A percentile compares a stretch with the other conserved stretches of the same genome.
phyloP scores from a whole-genome alignment of 805 yeast species.

The Wickerhamomyces sydowiorum region DNA sequence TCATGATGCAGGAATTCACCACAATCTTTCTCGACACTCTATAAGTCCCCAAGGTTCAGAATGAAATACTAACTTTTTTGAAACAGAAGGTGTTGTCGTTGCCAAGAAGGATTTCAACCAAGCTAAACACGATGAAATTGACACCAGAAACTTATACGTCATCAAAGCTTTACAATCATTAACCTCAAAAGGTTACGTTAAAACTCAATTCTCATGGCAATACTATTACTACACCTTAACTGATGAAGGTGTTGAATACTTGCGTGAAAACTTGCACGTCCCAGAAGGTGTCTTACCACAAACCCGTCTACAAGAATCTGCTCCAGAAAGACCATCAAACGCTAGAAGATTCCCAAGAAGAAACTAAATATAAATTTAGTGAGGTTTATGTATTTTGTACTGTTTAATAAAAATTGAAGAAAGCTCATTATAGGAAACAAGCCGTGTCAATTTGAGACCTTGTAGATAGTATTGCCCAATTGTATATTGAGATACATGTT shows the following conservation, averaged over 20 bases:
- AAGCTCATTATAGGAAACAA: background rate
- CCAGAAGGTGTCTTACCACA: constrained; percentile 98
- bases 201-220: constrained; percentile 99
- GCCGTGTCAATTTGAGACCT: no score
- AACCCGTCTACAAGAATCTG: constrained; percentile 93
- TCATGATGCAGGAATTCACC: no score
- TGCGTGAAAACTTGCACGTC: constrained; percentile 96
- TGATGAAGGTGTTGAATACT: constrained; percentile 98
- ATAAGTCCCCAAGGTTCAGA: no score
- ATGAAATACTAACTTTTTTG: constrained; percentile 30
- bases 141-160: constrained; percentile 94
- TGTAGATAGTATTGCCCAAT: no score
- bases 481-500: no score
- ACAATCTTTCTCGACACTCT: no score
- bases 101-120: constrained; percentile 99
- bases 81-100: constrained; percentile 96
- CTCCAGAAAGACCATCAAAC: constrained; percentile 70
- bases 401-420: background rate
- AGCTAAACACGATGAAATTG: constrained; percentile 97
- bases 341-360: constrained; percentile 41
- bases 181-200: constrained; percentile 97
- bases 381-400: constrained; percentile 1
- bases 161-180: constrained; percentile 99
- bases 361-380: constrained; percentile 13
- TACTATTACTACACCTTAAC: constrained; percentile 99